Percentiles rank a stretch among this genome's conserved stretches.
Evolutionary conservation across 2,329 filamentous ascomycete species (phyloP).

Genomic region (Pyricularia pennisetigena): DNA sequence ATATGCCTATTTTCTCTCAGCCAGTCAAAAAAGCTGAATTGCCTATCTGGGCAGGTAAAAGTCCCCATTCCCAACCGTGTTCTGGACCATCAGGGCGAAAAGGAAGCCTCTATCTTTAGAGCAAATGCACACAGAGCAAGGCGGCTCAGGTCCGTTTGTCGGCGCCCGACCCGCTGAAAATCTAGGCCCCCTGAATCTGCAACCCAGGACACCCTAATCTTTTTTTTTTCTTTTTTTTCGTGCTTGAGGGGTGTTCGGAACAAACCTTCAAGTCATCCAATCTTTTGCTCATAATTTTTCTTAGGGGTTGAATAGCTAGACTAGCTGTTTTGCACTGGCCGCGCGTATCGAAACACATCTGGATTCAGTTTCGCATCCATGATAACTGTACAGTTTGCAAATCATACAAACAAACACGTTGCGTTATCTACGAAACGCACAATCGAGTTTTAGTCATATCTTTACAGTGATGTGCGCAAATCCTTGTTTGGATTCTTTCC

Average conservation of each 20-base stretch:
- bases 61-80: not conserved
- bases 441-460: too few species aligned
- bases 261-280: not conserved
- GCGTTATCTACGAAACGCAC: too few species aligned
- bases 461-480: too few species aligned
- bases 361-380: not conserved
- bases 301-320: not conserved
- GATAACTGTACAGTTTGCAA: not conserved
- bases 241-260: not conserved
- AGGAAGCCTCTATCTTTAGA: not conserved
- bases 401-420: too few species aligned
- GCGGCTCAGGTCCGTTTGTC: not conserved
- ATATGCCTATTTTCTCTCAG: not conserved
- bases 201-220: not conserved
- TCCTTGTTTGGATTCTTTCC: not conserved
- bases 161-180: not conserved
- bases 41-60: not conserved
- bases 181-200: not conserved
- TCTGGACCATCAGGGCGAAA: not conserved
- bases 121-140: not conserved
- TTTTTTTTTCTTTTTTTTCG: too few species aligned
- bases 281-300: not conserved
- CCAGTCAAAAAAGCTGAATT: not conserved
- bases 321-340: not conserved
- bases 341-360: not conserved